phyloP scores from a whole-genome alignment of 441 rosid species.

The Euphorbia schlechtendalii region DNA sequence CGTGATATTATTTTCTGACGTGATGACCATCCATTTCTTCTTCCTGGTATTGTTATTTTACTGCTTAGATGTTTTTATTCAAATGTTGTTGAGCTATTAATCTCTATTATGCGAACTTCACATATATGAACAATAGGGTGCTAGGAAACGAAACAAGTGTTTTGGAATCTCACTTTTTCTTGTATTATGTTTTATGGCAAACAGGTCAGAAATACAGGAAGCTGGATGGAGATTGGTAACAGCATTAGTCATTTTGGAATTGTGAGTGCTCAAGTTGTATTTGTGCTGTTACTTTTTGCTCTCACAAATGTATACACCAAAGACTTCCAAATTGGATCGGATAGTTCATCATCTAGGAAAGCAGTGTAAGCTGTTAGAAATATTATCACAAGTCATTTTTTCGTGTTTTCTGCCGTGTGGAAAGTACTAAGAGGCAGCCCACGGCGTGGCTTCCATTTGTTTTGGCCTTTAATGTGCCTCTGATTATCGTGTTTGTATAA shows the following conservation, averaged over 20 bases:
- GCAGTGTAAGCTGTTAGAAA: constrained; percentile 28
- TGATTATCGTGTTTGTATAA: neutral
- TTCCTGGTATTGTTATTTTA: constrained; percentile 56
- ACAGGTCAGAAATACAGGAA: constrained; percentile 90
- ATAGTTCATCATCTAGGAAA: constrained; percentile 42
- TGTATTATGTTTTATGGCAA: constrained; percentile 8
- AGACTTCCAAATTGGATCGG: constrained; percentile 47
- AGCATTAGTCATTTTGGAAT: constrained; percentile 97
- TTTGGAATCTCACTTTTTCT: neutral
- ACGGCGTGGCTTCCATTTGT: neutral
- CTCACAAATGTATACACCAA: constrained; percentile 77
- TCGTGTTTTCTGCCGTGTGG: neutral
- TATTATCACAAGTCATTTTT: neutral
- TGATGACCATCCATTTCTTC: constrained; percentile 96
- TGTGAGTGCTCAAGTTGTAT: constrained; percentile 92
- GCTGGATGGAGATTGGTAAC: constrained; percentile 98
- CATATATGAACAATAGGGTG: too few relatives aligned
- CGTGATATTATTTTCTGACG: constrained; percentile 81
- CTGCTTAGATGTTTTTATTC: constrained; percentile 1
- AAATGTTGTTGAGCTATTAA: neutral
- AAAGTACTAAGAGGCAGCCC: constrained; percentile 1
- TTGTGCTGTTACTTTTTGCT: constrained; percentile 79
- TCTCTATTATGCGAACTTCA: too few relatives aligned
- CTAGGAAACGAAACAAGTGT: neutral
- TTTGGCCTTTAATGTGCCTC: neutral